These are phyloP conservation scores for Ocimum tenuiflorum DNA, from an alignment of 257 asterid genomes.

Conservation along the genomic window DNA sequence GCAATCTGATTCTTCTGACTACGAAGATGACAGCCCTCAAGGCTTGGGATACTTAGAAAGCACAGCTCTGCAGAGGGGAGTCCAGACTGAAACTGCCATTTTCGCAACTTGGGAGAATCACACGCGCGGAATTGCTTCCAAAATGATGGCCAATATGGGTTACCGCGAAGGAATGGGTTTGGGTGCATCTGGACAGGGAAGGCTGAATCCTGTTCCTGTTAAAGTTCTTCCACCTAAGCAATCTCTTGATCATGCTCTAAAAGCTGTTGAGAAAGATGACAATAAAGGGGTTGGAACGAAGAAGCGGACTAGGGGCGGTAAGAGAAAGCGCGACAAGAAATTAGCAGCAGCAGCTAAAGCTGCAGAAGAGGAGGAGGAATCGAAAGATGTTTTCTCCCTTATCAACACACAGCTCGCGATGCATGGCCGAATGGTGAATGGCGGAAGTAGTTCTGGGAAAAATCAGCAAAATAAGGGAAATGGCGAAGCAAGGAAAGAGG, in stretches of 20 bases:
- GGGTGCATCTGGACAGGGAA: conserved; percentile 91
- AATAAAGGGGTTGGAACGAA: conserved; percentile 32
- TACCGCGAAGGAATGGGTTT: conserved; percentile 98
- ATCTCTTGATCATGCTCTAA: conserved; percentile 72
- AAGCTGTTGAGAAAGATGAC: conserved; percentile 30
- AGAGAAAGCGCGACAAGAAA: conserved; percentile 77
- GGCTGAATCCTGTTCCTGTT: conserved; percentile 61
- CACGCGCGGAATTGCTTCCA: conserved; percentile 92
- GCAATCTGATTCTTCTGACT: conserved; percentile 48
- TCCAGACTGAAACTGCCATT: conserved; percentile 73
- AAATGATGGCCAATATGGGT: conserved; percentile 99
- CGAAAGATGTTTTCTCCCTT: conserved; percentile 64
- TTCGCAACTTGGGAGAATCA: conserved; percentile 97
- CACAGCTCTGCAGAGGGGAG: conserved; percentile 49
- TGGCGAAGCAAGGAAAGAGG: conserved; percentile 52
- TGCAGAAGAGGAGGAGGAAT: conserved; percentile 66
- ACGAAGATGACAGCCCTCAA: conserved; percentile 47
- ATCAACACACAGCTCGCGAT: conserved; percentile 71
- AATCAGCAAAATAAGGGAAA: conserved; percentile 37
- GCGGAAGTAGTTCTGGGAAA: conserved; percentile 29
- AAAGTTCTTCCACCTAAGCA: conserved; percentile 71
- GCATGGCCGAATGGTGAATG: conserved; percentile 38
- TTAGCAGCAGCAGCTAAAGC: conserved; percentile 65
- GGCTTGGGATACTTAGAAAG: conserved; percentile 72
- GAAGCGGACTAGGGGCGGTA: conserved; percentile 85